Percentiles rank a stretch among this genome's conserved stretches.
These are phyloP conservation scores for Begonia fuchsioides DNA, from an alignment of 306 rosid genomes.

Conservation along the genomic window DNA sequence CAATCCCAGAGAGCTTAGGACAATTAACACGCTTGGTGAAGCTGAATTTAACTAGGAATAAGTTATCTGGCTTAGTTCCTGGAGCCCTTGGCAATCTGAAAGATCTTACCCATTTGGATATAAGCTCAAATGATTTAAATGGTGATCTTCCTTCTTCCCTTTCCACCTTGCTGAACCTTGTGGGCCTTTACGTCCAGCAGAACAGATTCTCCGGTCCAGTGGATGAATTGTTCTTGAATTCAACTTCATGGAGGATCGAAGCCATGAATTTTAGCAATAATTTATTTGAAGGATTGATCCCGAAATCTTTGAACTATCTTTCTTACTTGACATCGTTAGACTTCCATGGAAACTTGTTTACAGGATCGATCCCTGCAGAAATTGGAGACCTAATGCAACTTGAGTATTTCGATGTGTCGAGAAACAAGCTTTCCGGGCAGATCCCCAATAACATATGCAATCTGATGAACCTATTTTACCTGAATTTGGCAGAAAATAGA, in stretches of 20 bases:
- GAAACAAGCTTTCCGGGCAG: constrained; percentile 48
- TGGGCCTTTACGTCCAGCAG: constrained; percentile 72
- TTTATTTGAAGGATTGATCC: constrained; percentile 48
- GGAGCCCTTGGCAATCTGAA: constrained; percentile 44
- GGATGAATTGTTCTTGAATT: constrained; percentile 40
- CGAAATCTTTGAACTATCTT: constrained; percentile 56
- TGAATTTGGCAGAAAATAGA: constrained; percentile 58
- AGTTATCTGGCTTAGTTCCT: constrained; percentile 56
- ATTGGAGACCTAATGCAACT: constrained; percentile 72
- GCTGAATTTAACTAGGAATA: constrained; percentile 79
- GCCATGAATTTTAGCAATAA: constrained; percentile 67
- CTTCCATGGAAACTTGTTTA: constrained; percentile 59
- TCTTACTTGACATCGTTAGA: constrained; percentile 72
- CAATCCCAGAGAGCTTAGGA: constrained; percentile 58
- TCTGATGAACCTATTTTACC: constrained; percentile 38
- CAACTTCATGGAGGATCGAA: constrained; percentile 76
- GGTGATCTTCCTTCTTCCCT: constrained; percentile 71
- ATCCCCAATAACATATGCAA: constrained; percentile 73
- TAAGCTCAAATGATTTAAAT: constrained; percentile 50
- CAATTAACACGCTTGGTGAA: constrained; percentile 56
- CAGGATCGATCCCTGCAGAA: constrained; percentile 64
- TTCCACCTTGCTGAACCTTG: constrained; percentile 47
- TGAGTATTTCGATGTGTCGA: constrained; percentile 65
- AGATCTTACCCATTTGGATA: constrained; percentile 66
- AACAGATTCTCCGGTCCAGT: constrained; percentile 61